Evolutionary conservation across 2,329 filamentous ascomycete species (phyloP), one percentile per base, ranked within the genome.

Genomic region (Pseudogymnoascus destructans): DNA sequence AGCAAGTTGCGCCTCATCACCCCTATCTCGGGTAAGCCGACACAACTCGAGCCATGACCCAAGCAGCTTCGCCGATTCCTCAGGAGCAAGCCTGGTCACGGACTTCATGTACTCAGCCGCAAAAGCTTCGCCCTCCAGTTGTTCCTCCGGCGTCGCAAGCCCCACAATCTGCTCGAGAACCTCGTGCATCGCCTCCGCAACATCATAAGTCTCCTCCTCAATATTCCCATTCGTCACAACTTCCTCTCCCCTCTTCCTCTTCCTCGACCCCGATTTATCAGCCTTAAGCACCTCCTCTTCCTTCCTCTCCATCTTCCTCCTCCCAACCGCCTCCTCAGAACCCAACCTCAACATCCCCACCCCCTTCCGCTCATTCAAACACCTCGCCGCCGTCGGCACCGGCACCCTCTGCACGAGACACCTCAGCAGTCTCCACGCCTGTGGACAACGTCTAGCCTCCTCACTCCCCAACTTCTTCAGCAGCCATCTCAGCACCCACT

Each of bases 351-450:
- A 69, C 8, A 89, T 79, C 0, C 73, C 71, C 32, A 87, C 72
- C 57, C 95, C 88, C 49, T 81, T 78, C 59, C 84, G 77, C 59
- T 90, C 84, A 19, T 81, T 82, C 5, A 95, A 75, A 3, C 86
- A 82, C 59, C 83, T 82, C 7, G 87, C 86, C 21, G 88, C 75
- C 9, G 81, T 84, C 49, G 86, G 83, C 0, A 82, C 73, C 0
- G 87, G 84, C 15, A 92, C 80, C n/a, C 81, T 73, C 55, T 76
- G 73, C 58, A 88, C 77, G 54, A 86, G 74, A 60, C 77, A 77
- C 46, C 75, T 74, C 21, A 90, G 69, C 33, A 89, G 76, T 27
- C 73, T 75, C 86, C 82, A 85, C 8, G 79, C 61, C 2, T 73
- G 65, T 5, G 64, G 58, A 10, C 55, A 63, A 30, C 46, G 63